Base-by-base conservation (phyloP, 2,329 filamentous ascomycete genomes). In the Thielaviopsis ethacetica region DNA sequence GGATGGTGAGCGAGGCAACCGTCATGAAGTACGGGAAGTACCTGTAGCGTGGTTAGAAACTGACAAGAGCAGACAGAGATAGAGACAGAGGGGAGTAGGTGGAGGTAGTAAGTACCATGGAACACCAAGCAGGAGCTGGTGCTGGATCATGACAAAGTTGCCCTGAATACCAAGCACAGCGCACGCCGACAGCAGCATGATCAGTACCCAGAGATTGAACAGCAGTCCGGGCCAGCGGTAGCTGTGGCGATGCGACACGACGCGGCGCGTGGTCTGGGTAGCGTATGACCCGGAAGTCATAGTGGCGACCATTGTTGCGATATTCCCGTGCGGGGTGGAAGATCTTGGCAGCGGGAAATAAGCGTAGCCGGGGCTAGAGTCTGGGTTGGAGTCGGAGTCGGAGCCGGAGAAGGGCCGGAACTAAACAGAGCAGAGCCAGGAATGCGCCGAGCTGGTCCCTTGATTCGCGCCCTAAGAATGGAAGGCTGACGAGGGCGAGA, bases 191-290 rank as follows among this genome's bases (percentile, higher is more conserved):
- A 81, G 72, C 12, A 85, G 71, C 77, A 85, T 84, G 63, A 84
- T 72, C 55, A 85, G 72, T 66, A 85, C 80, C 81, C 83, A 85
- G 56, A 85, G 70, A 66, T 84, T 84, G 61, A 86, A 74, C 68
- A 83, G 79, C 58, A 81, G 69, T n/a, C 80, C 79, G 19, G 83
- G 83, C 83, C 83, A 86, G 71, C 82, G 81, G 73, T 85, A 86
- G 50, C 76, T 77, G 66, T 79, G 78, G 3, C 82, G 68, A 63
- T 73, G 70, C 55, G 67, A 74, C 62, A 72, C 66, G 47, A 72
- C 64, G 4, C 56, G 59, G 6, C 54, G 57, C 9, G 57, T 59
- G 21, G 30, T 59, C 17, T 56, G 49, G 13, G 58, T 53, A 5
- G 58, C 52, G 22, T 51, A 59, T 17, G 58, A 59, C 21, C 58